Evolutionary conservation across 176 grass and related monocot species (phyloP).

Genomic region (Oropetium thomaeum): DNA sequence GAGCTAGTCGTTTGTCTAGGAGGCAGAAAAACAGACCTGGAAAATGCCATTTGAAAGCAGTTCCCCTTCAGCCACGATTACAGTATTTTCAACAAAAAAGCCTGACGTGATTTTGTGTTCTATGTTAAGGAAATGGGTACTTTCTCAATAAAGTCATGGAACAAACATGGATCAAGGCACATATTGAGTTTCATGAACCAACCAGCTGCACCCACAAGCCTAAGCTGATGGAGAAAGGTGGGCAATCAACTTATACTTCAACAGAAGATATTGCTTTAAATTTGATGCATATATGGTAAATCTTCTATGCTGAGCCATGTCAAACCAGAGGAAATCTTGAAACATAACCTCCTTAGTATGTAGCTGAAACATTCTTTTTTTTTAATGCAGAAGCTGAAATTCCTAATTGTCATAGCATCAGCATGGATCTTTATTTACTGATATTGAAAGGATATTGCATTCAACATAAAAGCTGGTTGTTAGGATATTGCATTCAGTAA

Average conservation of each 20-base stretch:
- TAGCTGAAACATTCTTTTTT: background rate
- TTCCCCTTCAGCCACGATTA: slow-evolving; percentile 86
- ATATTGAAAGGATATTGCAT: too few species aligned
- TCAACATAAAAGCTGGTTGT: background rate
- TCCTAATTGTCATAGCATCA: background rate
- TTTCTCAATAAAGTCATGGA: background rate
- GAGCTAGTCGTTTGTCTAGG: background rate
- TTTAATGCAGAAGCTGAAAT: background rate
- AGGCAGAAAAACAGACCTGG: slow-evolving; percentile 41
- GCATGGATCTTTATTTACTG: background rate
- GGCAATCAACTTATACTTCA: too few species aligned
- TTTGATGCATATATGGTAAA: background rate
- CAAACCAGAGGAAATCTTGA: background rate
- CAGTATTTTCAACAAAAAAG: slow-evolving; percentile 86
- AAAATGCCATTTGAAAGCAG: slow-evolving; percentile 84
- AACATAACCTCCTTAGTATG: background rate
- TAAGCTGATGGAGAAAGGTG: too few species aligned
- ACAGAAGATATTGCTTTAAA: background rate
- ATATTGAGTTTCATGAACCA: too few species aligned
- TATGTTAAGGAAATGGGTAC: slow-evolving; percentile 52
- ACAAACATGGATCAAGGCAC: background rate
- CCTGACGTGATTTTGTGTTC: slow-evolving; percentile 93
- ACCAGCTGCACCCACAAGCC: too few species aligned
- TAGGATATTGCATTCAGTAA: slow-evolving; percentile 86
- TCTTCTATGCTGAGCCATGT: background rate